Conservation (phyloP, 1,139 yeast species). For the Yamadazyma triangularis region DNA sequence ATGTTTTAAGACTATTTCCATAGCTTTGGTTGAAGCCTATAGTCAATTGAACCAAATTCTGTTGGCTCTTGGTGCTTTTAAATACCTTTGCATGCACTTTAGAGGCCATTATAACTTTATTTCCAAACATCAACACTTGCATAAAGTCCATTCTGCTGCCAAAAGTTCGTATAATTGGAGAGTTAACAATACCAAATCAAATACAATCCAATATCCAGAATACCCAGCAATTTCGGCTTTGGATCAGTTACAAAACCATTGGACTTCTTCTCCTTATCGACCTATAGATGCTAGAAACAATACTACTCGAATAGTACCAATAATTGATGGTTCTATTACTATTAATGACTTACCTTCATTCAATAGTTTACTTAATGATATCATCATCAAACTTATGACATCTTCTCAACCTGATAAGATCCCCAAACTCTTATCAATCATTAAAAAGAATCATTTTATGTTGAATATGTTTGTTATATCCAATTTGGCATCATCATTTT, state of each 20-base stretch:
- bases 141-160: conserved; percentile 6
- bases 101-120: conserved; percentile 9
- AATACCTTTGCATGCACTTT: conserved; percentile 15
- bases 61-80: conserved; percentile 23
- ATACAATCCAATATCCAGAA: conserved; percentile 9
- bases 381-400: conserved; percentile 12
- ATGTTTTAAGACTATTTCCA: conserved; percentile 23
- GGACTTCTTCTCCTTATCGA: conserved; percentile 16
- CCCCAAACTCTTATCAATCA: conserved; percentile 13
- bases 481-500: conserved; percentile 23
- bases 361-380: conserved; percentile 14
- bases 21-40: conserved; percentile 29
- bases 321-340: conserved; percentile 23
- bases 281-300: conserved; percentile 21
- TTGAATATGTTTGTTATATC: conserved; percentile 23
- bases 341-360: conserved; percentile 31
- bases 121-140: conserved; percentile 4
- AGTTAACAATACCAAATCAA: conserved; percentile 18
- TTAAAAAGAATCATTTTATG: conserved; percentile 21
- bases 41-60: conserved; percentile 19
- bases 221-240: conserved; percentile 12
- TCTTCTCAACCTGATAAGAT: conserved; percentile 6
- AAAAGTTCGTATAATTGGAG: conserved; percentile 19
- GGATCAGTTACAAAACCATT: conserved; percentile 18
- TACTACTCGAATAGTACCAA: conserved; percentile 13